These are phyloP conservation scores for Pythium vanterpoolii DNA, from an alignment of 352 stramenopile species.

Conservation along the genomic window DNA sequence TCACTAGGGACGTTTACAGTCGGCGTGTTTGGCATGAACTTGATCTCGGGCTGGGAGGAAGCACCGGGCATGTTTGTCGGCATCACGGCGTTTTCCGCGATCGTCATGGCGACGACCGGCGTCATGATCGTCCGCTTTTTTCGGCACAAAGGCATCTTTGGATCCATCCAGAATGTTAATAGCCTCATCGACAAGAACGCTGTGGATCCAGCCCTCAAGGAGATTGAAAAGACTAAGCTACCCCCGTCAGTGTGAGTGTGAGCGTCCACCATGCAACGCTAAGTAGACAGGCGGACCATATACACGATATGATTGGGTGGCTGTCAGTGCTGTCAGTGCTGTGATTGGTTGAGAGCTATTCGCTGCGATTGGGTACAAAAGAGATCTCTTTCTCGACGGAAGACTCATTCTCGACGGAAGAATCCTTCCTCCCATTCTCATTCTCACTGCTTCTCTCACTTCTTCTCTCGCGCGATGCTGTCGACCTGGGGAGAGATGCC, in stretches of 20 bases:
- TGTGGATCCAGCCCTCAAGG: not conserved
- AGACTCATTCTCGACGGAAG: no score
- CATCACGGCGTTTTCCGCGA: constrained; percentile 36
- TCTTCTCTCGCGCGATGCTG: not conserved
- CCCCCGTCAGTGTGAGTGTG: not conserved
- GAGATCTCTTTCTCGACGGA: no score
- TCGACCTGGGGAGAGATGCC: not conserved
- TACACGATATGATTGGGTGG: no score
- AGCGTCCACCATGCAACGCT: no score
- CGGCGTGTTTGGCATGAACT: constrained; percentile 75
- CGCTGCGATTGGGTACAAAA: no score
- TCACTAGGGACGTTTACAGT: constrained; percentile 60
- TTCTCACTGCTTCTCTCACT: no score
- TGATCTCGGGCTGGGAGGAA: constrained; percentile 46
- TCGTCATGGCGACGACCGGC: constrained; percentile 40
- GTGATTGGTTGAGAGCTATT: no score
- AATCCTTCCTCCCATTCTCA: no score
- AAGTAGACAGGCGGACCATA: no score
- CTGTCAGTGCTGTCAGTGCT: no score
- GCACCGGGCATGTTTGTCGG: constrained; percentile 53
- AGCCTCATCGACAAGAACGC: not conserved
- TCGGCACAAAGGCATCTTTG: constrained; percentile 45
- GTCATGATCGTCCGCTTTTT: constrained; percentile 47
- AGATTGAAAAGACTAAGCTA: not conserved
- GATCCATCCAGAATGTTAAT: not conserved